Conservation (phyloP, 2,329 filamentous ascomycete species). For the Sporothrix dimorphospora region DNA sequence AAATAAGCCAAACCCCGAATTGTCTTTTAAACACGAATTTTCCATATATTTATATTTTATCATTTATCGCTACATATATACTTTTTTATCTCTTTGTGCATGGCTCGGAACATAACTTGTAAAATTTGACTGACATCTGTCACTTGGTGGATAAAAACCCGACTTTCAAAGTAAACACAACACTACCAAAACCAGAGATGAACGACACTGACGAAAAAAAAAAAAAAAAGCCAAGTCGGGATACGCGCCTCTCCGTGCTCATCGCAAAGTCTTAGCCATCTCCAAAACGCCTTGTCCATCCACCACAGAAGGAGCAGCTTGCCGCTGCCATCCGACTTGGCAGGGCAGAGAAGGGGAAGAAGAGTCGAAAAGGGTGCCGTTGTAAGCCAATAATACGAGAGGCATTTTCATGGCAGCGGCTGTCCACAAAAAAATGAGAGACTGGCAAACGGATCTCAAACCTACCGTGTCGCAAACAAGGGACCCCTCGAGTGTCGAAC, state of each 20-base stretch:
- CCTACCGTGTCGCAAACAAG: not conserved
- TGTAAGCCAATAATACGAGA: not conserved
- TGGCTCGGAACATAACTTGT: not conserved
- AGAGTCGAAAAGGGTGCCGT: not conserved
- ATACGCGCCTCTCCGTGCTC: not conserved
- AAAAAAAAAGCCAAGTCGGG: not conserved
- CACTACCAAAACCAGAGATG: too few species aligned
- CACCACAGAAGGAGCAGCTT: not conserved
- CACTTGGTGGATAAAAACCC: too few species aligned
- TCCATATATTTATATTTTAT: constrained; percentile 4
- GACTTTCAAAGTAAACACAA: too few species aligned
- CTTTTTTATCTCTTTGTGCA: not conserved
- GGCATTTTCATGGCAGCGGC: not conserved
- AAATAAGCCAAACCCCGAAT: not conserved
- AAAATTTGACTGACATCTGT: too few species aligned
- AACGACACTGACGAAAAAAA: not conserved
- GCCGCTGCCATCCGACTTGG: not conserved
- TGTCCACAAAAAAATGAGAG: not conserved
- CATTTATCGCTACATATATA: not conserved
- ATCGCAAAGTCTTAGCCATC: not conserved
- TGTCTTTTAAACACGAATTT: not conserved
- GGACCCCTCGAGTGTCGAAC: not conserved
- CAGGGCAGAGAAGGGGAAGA: not conserved
- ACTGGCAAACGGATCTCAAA: not conserved
- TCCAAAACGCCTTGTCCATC: not conserved